Evolutionary conservation across 2,329 filamentous ascomycete species (phyloP).

Genomic region (Aspergillus sp.): DNA sequence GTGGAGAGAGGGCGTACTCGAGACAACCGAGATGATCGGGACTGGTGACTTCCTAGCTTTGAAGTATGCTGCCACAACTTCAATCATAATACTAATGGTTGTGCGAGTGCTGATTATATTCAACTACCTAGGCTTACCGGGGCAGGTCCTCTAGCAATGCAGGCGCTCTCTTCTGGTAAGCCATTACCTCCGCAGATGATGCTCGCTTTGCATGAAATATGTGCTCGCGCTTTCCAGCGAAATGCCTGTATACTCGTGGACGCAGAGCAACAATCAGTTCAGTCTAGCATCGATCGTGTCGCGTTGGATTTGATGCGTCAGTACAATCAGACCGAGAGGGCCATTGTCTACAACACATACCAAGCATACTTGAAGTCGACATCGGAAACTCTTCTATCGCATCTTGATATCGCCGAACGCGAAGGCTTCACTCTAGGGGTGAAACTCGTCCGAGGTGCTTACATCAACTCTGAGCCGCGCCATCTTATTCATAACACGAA

Average conservation of each 20-base stretch:
- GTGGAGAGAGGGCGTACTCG: slow-evolving; percentile 50
- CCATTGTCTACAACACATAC: slow-evolving; percentile 45
- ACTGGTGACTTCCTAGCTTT: slow-evolving; percentile 45
- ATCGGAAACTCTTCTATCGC: slow-evolving; percentile 36
- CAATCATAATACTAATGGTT: too few species aligned
- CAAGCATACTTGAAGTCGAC: slow-evolving; percentile 50
- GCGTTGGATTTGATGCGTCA: slow-evolving; percentile 48
- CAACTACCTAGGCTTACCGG: slow-evolving; percentile 41
- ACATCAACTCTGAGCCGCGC: slow-evolving; percentile 43
- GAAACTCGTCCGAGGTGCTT: slow-evolving; percentile 50
- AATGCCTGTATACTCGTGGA: slow-evolving; percentile 47
- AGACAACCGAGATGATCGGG: slow-evolving; percentile 47
- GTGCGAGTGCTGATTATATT: not conserved
- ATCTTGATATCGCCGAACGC: slow-evolving; percentile 37
- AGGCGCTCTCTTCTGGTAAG: slow-evolving; percentile 38
- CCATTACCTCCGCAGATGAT: slow-evolving; percentile 30
- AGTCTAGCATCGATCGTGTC: slow-evolving; percentile 47
- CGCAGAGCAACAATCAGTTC: slow-evolving; percentile 49
- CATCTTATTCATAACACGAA: slow-evolving; percentile 40
- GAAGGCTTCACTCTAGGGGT: slow-evolving; percentile 46
- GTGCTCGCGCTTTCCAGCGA: slow-evolving; percentile 33
- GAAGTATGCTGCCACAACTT: slow-evolving; percentile 32
- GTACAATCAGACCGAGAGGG: slow-evolving; percentile 37
- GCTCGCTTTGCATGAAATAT: slow-evolving; percentile 40
- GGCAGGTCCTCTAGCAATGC: slow-evolving; percentile 39